Base-by-base conservation (phyloP, 2,329 filamentous ascomycete genomes). In the Xylaria sp. region DNA sequence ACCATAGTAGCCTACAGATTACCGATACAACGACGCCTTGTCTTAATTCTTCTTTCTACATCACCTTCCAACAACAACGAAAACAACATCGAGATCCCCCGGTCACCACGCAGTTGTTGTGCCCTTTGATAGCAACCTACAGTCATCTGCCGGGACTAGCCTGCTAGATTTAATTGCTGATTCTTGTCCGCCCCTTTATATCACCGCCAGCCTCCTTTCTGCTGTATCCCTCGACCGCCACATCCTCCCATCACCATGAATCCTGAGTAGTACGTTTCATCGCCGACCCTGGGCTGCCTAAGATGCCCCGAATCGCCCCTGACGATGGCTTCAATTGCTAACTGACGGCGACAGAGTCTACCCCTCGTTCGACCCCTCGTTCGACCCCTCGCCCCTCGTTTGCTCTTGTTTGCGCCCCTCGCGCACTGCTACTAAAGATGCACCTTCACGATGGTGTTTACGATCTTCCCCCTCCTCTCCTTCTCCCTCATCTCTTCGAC, bases 211-310 rank as follows among this genome's bases (percentile, higher is more conserved):
- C 57, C 60, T 70, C 66, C 54, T 68, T 59, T 60, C 67, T 60
- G 64, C 68, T 72, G 64, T 33, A 55, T 65, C 53, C 33, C 10
- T 68, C 63, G 61, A 73, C 69, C 71, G 69, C 69, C 70, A 69
- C 74, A 74, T 71, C 63, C 68, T 50, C 71, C 67, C 79, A 78
- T 81, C 86, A 92, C 76, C 79, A 96, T 96, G 92, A 96, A 96
- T 87, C 92, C 92, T 80, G 92, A 96, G 92, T 96, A 87, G 92
- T 96, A 90, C 80, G 92, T 89, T 76, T 71, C 67, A 71, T 72
- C 63, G 71, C 59, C 69, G 69, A 71, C 69, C 67, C 62, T 58
- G 47, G 61, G 61, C 60, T 69, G 68, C 44, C 38, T n/a, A 13
- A 29, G 6, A 20, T 25, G 27, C 49, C 50, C 44, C 22, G 1